phyloP scores from a whole-genome alignment of 371 early-diverging fungal species.

The Capillidium rhysosporum region DNA sequence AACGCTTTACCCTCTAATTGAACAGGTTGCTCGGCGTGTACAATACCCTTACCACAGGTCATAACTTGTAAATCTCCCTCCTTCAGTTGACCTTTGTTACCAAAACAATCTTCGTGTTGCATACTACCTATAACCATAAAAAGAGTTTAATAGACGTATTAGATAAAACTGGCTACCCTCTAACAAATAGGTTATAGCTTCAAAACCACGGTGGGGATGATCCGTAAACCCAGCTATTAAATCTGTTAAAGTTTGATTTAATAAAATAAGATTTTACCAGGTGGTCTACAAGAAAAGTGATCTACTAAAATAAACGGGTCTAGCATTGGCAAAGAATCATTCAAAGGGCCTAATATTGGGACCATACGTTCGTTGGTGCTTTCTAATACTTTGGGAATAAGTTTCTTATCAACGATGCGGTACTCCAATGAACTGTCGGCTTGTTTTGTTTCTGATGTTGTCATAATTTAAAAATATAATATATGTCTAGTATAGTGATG shows the following conservation, averaged over 20 bases:
- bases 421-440: too few species aligned
- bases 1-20: too few species aligned
- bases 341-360: too few species aligned
- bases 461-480: too few species aligned
- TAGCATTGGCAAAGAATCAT: not conserved
- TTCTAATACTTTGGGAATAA: too few species aligned
- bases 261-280: too few species aligned
- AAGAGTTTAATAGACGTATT: slow-evolving; percentile 13
- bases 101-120: slow-evolving; percentile 65
- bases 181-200: slow-evolving; percentile 62
- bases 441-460: too few species aligned
- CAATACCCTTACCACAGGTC: slow-evolving; percentile 40
- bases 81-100: slow-evolving; percentile 47
- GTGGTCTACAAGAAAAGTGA: not conserved
- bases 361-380: too few species aligned
- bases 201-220: slow-evolving; percentile 57
- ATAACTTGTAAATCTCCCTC: slow-evolving; percentile 41
- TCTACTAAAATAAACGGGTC: not conserved
- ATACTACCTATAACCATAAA: not conserved
- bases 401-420: too few species aligned
- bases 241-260: too few species aligned
- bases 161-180: slow-evolving; percentile 26
- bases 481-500: too few species aligned
- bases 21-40: slow-evolving; percentile 29
- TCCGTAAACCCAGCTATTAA: slow-evolving; percentile 40